A percentile compares a stretch with the other conserved stretches of the same genome.
phyloP scores from a whole-genome alignment of 164 flowering plant genomes.

The Nymphaea thermarum region DNA sequence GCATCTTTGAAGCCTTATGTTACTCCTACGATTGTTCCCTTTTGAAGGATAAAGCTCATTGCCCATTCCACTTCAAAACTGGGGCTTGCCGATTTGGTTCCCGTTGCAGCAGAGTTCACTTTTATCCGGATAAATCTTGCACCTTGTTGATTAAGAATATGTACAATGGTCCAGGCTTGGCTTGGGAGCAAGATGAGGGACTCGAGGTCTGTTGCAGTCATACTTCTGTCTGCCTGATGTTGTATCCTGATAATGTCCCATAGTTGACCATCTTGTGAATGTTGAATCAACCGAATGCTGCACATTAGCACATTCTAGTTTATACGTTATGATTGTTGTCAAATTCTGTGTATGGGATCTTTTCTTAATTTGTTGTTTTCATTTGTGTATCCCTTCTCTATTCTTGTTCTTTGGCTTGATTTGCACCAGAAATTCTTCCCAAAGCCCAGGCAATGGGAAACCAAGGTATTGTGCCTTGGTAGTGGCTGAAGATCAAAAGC shows the following conservation, averaged over 20 bases:
- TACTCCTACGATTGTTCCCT: not conserved
- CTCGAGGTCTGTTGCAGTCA: constrained; percentile 89
- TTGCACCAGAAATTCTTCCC: too few species aligned
- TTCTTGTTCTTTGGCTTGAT: too few species aligned
- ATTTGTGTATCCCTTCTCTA: too few species aligned
- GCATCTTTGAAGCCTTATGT: too few species aligned
- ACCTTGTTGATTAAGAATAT: constrained; percentile 88
- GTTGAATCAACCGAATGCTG: not conserved
- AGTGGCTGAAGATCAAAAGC: too few species aligned
- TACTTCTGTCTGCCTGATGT: constrained; percentile 26
- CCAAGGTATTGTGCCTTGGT: too few species aligned
- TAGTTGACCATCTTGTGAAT: not conserved
- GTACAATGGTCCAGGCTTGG: constrained; percentile 96
- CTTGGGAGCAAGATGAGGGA: constrained; percentile 99
- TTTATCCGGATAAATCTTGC: constrained; percentile 89
- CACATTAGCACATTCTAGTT: not conserved
- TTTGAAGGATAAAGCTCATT: constrained; percentile 87
- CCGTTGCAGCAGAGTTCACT: constrained; percentile 92
- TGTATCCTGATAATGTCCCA: constrained; percentile 47
- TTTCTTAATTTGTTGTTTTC: too few species aligned
- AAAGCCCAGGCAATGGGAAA: too few species aligned
- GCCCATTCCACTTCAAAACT: constrained; percentile 93
- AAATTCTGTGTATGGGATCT: too few species aligned
- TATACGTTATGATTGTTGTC: too few species aligned
- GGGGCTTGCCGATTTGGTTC: constrained; percentile 93